Evolutionary conservation across 1,284 basidiomycete genomes (phyloP).

Genomic region (Hypsizygus ulmarius): DNA sequence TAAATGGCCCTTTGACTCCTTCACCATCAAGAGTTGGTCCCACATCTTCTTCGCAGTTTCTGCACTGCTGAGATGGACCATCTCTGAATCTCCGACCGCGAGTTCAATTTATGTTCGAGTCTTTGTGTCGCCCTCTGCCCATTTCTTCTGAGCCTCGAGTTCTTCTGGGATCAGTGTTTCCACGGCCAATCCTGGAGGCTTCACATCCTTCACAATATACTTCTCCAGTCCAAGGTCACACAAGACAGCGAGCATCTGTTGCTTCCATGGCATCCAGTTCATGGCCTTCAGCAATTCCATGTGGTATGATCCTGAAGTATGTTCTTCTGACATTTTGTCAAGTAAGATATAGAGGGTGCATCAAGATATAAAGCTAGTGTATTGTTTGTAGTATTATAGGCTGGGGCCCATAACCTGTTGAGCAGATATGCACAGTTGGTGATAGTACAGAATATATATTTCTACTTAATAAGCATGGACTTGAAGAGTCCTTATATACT

Average conservation of each 20-base stretch:
- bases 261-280: constrained; percentile 22
- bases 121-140: constrained; percentile 23
- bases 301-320: constrained; percentile 16
- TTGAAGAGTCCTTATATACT: no score
- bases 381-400: no score
- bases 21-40: constrained; percentile 24
- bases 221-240: constrained; percentile 24
- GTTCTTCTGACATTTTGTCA: constrained; percentile 2
- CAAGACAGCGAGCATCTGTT: constrained; percentile 23
- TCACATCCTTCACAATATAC: constrained; percentile 18
- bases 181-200: constrained; percentile 17
- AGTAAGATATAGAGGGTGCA: no score
- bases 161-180: constrained; percentile 11
- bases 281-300: constrained; percentile 19
- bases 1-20: constrained; percentile 23
- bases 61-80: constrained; percentile 14
- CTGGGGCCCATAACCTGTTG: no score
- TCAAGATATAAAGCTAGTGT: no score
- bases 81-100: not conserved
- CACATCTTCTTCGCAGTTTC: constrained; percentile 26
- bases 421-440: no score
- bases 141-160: constrained; percentile 10
- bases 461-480: no score
- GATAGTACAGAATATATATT: no score
- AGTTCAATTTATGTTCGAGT: constrained; percentile 24